Base-by-base conservation (phyloP, 305 asterid species). In the Fraxinus velutina region DNA sequence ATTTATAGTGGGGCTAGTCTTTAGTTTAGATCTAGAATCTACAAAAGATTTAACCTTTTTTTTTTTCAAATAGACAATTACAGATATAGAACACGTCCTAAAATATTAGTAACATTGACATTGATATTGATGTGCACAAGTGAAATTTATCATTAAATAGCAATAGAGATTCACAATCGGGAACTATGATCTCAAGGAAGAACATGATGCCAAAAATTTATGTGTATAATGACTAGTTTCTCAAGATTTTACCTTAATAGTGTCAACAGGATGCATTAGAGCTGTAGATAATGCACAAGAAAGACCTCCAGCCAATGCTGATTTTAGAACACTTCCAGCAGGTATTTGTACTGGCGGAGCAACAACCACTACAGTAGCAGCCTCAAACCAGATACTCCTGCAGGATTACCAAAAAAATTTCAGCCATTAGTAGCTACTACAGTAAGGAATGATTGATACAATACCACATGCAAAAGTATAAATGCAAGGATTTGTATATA, bases 261-360 rank as follows among this genome's bases (percentile, higher is more conserved):
- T 93, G 86, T 95, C 99, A 66, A 95, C 88, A 17, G 99, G 99
- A 83, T 95, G 90, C 94, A 95, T 77, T 83, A 95, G 83, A 50
- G 99, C 89, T 32, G 99, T 92, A 1, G 99, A 95, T 79, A 95
- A 84, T 78, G 99, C 99, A 89, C 97, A 93, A 30, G 97, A 86
- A 77, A 95, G 95, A 57, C 99, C 99, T 79, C 99, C 99, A 29
- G 97, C 92, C 89, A 95, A 90, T 79, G 99, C 99, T 74, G 99
- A 91, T 83, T 95, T 95, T 30, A 95, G 86, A 83, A 93, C 96
- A 90, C 94, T 93, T 87, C 97, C 97, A 77, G 98, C 87, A 3
- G 95, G 91, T 72, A 94, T 86, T 85, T 89, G 97, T 75, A 94
- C 89, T 9, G 98, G 93, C 5, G 97, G 97, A 77, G 98, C 93